Conservation (phyloP, 805 yeast species). For the Brettanomyces naardenensis region DNA sequence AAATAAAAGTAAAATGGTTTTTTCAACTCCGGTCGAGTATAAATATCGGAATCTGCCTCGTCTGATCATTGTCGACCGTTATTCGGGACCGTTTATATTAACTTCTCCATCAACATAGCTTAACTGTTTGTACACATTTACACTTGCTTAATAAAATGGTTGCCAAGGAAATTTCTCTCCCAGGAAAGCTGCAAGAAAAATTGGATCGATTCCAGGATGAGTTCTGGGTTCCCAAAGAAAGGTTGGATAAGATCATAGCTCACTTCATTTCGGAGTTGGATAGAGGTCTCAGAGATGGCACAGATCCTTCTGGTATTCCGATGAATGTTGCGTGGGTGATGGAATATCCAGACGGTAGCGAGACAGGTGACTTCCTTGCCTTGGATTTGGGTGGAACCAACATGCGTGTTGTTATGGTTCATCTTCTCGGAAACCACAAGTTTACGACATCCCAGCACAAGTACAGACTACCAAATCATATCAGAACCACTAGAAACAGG, state of each 20-base stretch:
- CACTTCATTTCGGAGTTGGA: constrained; percentile 45
- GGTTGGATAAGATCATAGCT: constrained; percentile 34
- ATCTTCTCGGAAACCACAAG: constrained; percentile 63
- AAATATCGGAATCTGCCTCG: too few relatives aligned
- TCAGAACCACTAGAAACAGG: constrained; percentile 68
- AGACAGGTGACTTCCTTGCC: constrained; percentile 51
- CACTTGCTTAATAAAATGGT: too few relatives aligned
- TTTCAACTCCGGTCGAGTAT: too few relatives aligned
- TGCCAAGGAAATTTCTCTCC: constrained; percentile 1
- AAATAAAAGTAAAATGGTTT: too few relatives aligned
- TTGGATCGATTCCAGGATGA: constrained; percentile 26
- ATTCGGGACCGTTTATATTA: too few relatives aligned
- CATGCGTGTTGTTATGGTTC: constrained; percentile 46
- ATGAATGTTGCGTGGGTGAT: constrained; percentile 57
- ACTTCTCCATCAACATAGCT: too few relatives aligned
- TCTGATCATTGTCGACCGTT: too few relatives aligned
- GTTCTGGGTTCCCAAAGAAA: constrained; percentile 36
- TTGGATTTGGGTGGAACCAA: constrained; percentile 59
- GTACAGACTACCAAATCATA: constrained; percentile 66
- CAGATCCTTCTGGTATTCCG: constrained; percentile 39
- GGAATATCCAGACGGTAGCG: constrained; percentile 51
- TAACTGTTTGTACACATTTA: too few relatives aligned
- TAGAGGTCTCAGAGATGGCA: constrained; percentile 47
- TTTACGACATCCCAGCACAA: constrained; percentile 87
- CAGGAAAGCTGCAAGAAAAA: constrained; percentile 27